Conservation (phyloP, 306 rosid species). For the Heteromeles arbutifolia region DNA sequence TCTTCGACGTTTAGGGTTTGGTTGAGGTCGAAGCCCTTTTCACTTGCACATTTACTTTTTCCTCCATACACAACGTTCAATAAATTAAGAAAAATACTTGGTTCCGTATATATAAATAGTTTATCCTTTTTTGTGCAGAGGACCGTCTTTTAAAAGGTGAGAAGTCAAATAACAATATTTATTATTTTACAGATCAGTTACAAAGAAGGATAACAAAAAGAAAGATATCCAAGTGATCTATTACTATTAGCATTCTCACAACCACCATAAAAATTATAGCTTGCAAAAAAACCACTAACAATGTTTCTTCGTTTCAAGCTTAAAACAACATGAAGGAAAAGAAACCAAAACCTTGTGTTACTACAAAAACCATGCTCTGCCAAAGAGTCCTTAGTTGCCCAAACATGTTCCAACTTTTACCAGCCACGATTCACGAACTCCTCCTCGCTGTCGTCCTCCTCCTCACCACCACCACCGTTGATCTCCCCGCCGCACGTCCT, state of each 20-base stretch:
- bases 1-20: not conserved
- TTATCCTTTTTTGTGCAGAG: too few relatives aligned
- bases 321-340: not conserved
- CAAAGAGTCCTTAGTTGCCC: constrained; percentile 85
- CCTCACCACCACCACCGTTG: constrained; percentile 18
- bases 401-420: constrained; percentile 34
- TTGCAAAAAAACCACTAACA: not conserved
- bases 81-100: too few relatives aligned
- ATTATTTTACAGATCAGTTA: too few relatives aligned
- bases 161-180: not conserved
- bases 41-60: not conserved
- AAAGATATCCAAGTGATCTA: not conserved
- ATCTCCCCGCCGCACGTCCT: constrained; percentile 9
- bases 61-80: not conserved
- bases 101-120: not conserved
- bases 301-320: constrained; percentile 1
- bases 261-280: not conserved
- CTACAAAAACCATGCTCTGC: constrained; percentile 25
- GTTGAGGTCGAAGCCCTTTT: not conserved
- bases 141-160: too few relatives aligned
- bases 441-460: constrained; percentile 15
- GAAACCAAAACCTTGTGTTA: not conserved
- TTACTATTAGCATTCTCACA: not conserved
- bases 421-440: constrained; percentile 13
- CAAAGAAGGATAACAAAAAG: not conserved